Percentiles rank a stretch among this genome's conserved stretches.
Evolutionary conservation across 2,329 filamentous ascomycete species (phyloP).

Genomic region (Aaosphaeria arxii): DNA sequence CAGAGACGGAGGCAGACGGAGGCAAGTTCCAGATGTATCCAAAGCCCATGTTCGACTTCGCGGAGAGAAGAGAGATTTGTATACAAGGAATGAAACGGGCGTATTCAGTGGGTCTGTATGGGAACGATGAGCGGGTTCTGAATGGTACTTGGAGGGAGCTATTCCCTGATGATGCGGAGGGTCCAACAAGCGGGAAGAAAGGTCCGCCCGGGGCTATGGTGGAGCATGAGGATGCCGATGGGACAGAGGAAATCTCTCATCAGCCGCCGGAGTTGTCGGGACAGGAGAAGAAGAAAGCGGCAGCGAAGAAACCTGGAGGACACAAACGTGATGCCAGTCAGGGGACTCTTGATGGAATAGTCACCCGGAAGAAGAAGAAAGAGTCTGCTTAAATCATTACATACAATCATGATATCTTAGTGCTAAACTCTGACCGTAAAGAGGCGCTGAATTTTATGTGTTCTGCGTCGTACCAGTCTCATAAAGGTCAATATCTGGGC

Average conservation of each 20-base stretch:
- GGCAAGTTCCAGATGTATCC: constrained; percentile 57
- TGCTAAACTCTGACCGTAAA: no score
- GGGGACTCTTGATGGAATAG: not conserved
- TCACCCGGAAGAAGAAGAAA: not conserved
- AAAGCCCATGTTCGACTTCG: constrained; percentile 76
- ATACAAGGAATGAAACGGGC: constrained; percentile 68
- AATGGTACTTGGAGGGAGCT: constrained; percentile 57
- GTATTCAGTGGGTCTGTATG: constrained; percentile 63
- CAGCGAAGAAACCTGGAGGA: not conserved
- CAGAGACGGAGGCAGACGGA: constrained; percentile 22
- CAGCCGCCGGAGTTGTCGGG: not conserved
- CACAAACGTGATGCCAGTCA: not conserved
- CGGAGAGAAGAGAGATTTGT: constrained; percentile 59
- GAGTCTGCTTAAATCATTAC: not conserved
- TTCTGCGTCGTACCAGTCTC: no score
- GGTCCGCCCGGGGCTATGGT: constrained; percentile 41
- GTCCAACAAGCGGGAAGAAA: constrained; percentile 40
- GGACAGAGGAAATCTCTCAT: not conserved
- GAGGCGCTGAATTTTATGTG: no score
- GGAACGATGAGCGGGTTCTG: constrained; percentile 59
- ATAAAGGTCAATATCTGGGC: no score
- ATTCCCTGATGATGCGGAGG: constrained; percentile 48
- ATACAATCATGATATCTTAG: no score
- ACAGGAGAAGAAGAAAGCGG: not conserved
- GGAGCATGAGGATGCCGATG: constrained; percentile 14